Conservation (phyloP, 495 filamentous ascomycete genomes). For the Annulohypoxylon bovei region DNA sequence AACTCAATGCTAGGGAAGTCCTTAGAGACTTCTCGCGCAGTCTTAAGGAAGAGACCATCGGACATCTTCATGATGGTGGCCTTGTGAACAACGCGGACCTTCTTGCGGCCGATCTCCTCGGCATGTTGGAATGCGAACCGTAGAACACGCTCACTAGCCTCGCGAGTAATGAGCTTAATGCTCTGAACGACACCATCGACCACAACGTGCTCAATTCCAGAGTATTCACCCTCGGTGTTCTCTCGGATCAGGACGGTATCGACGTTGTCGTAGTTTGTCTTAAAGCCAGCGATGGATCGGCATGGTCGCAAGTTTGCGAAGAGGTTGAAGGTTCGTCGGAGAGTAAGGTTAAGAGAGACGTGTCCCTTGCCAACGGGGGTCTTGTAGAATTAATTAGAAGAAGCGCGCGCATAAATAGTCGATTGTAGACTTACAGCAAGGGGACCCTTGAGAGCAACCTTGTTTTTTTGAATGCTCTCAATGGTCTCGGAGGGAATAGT, state of each 20-base stretch:
- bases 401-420: neutral
- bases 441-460: slow-evolving; percentile 96
- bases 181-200: slow-evolving; percentile 97
- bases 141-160: slow-evolving; percentile 92
- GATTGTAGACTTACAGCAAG: slow-evolving; percentile 76
- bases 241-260: slow-evolving; percentile 98
- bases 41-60: slow-evolving; percentile 95
- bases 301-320: slow-evolving; percentile 99
- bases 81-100: slow-evolving; percentile 98
- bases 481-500: slow-evolving; percentile 92
- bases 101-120: slow-evolving; percentile 86
- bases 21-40: slow-evolving; percentile 84
- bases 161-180: slow-evolving; percentile 98
- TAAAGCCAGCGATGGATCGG: slow-evolving; percentile 94
- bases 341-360: slow-evolving; percentile 97
- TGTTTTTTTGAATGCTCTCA: slow-evolving; percentile 88
- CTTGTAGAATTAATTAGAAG: slow-evolving; percentile 54
- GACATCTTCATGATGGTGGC: slow-evolving; percentile 99
- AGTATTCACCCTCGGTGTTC: slow-evolving; percentile 99
- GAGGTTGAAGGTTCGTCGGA: slow-evolving; percentile 98
- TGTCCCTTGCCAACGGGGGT: slow-evolving; percentile 98
- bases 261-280: slow-evolving; percentile 98
- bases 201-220: slow-evolving; percentile 97
- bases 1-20: slow-evolving; percentile 95
- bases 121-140: slow-evolving; percentile 98